These are phyloP conservation scores for Russula virescens DNA, from an alignment of 768 basidiomycete genomes.

Conservation along the genomic window DNA sequence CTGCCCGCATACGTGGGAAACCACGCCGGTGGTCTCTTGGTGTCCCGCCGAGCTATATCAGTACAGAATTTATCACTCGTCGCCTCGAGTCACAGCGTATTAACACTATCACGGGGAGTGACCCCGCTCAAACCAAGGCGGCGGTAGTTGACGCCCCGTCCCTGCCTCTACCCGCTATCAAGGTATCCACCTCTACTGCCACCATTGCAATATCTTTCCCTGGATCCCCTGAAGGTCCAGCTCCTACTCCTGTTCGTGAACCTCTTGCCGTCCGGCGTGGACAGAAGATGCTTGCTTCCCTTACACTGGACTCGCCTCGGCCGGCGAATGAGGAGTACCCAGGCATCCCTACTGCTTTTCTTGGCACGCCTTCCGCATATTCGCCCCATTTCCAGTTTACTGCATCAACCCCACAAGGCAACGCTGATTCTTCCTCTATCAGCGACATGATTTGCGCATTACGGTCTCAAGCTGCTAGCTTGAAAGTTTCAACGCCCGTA, in stretches of 20 bases:
- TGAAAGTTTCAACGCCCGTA: slow-evolving; percentile 21
- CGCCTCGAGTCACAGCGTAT: slow-evolving; percentile 17
- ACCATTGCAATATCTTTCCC: slow-evolving; percentile 30
- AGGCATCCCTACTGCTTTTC: slow-evolving; percentile 40
- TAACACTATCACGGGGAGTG: background rate
- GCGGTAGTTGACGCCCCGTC: background rate
- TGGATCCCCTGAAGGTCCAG: slow-evolving; percentile 19
- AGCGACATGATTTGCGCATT: slow-evolving; percentile 36
- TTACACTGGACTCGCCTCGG: slow-evolving; percentile 25
- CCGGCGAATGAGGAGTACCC: slow-evolving; percentile 32
- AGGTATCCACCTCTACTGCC: slow-evolving; percentile 32
- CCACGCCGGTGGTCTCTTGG: slow-evolving; percentile 24
- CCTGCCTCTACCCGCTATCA: slow-evolving; percentile 31
- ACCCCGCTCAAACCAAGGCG: slow-evolving; percentile 2
- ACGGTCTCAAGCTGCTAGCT: slow-evolving; percentile 25
- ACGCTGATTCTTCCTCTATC: slow-evolving; percentile 30
- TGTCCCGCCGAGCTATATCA: slow-evolving; percentile 21
- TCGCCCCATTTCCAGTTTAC: slow-evolving; percentile 30
- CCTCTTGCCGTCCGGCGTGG: slow-evolving; percentile 39
- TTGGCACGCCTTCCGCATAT: slow-evolving; percentile 33
- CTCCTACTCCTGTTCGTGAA: background rate
- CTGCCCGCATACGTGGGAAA: slow-evolving; percentile 1
- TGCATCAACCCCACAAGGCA: background rate
- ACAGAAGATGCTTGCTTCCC: slow-evolving; percentile 31
- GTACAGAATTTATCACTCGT: slow-evolving; percentile 16